phyloP scores from a whole-genome alignment of 306 rosid species.

The Bauhinia variegata region DNA sequence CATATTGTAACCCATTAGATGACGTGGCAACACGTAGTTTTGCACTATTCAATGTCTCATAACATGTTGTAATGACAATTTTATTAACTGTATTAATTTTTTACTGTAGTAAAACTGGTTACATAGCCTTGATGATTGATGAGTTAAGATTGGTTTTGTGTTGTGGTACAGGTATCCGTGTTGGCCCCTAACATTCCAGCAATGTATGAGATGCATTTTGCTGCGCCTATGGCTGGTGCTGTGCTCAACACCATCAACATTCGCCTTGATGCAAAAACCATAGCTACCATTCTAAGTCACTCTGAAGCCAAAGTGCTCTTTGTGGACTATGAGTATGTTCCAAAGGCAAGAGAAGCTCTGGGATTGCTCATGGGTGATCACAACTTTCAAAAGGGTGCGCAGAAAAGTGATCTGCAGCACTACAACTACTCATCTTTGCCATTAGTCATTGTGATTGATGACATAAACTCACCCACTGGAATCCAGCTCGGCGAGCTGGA shows the following conservation, averaged over 20 bases:
- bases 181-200: slow-evolving; percentile 80
- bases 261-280: slow-evolving; percentile 59
- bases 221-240: slow-evolving; percentile 74
- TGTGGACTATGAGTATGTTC: slow-evolving; percentile 57
- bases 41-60: too few species aligned
- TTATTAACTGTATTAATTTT: too few species aligned
- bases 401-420: neutral
- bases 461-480: slow-evolving; percentile 58
- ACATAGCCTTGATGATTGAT: too few species aligned
- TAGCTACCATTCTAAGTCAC: slow-evolving; percentile 67
- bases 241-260: slow-evolving; percentile 71
- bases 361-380: slow-evolving; percentile 9
- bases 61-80: too few species aligned
- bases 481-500: slow-evolving; percentile 55
- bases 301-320: slow-evolving; percentile 66
- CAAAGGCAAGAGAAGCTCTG: slow-evolving; percentile 53
- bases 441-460: slow-evolving; percentile 58
- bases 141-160: neutral
- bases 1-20: too few species aligned
- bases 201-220: slow-evolving; percentile 82
- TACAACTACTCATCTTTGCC: slow-evolving; percentile 37
- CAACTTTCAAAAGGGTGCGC: neutral
- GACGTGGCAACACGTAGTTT: too few species aligned
- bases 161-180: slow-evolving; percentile 56
- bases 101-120: too few species aligned